Base-by-base conservation (phyloP, 2,329 filamentous ascomycete species). In the Botrytis tulipae region DNA sequence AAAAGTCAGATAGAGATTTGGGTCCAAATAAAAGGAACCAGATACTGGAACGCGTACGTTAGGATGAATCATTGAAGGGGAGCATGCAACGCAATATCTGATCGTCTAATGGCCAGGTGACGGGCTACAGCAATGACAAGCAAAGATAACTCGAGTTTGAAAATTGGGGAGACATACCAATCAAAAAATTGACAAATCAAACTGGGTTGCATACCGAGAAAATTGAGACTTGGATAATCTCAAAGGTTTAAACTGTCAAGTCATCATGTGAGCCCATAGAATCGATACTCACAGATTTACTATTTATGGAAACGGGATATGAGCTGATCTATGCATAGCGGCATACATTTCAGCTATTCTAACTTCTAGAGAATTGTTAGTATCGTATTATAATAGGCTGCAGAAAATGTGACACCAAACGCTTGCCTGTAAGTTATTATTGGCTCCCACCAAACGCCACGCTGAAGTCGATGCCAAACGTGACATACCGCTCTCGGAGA, bases 401-500 rank as follows among this genome's bases (percentile, higher is more conserved):
- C 35, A 48, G 8, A 29, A 42, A 37, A 22, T 42, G 25, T 29
- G 3, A 68, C 35, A 25, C 35, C 65, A 68, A 32, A 54, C 4
- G 32, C 25, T 42, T 42, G 16, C 40, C 25, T 57, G 9, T n/a
- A 40, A 40, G n/a, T 7, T 37, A 42, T 68, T 25, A 68, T 68
- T 68, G 46, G 46, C 48, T 68, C 35, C 9, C 65, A 29, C n/a
- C 25, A 42, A 68, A 68, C 32, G 46, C 65, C 65, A 68, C 65
- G 65, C 65, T 54, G 65, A 68, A 68, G 51, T 51, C 22, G 20
- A 66, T 18, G 12, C 32, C 16, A 22, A 51, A 51, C 5, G 8
- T 67, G 25, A 54, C 7, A 54, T 32, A 54, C 32, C 46, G 65
- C 46, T 25, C 14, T 37, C 9, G 32, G 46, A 51, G 20, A 7